These are phyloP conservation scores for Aspergillus neoniger DNA, from an alignment of 2,329 filamentous ascomycete genomes.

Conservation along the genomic window DNA sequence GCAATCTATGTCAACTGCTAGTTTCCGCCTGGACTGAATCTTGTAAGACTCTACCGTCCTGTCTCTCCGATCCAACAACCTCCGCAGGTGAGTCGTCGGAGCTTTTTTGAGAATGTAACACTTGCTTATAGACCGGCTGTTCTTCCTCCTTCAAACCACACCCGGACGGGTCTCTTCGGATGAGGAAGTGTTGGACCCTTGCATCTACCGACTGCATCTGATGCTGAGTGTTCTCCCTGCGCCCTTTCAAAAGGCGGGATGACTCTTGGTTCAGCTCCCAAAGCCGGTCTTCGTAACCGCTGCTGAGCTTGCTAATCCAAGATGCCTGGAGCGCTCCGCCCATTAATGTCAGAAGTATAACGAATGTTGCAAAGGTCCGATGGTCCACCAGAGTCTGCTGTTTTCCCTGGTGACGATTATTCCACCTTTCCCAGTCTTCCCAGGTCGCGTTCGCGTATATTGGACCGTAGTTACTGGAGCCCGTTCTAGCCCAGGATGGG, in stretches of 20 bases:
- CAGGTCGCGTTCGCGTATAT: conserved; percentile 82
- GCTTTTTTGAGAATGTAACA: conserved; percentile 7
- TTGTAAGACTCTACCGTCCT: neutral
- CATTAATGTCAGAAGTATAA: conserved; percentile 68
- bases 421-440: conserved; percentile 95
- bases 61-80: neutral
- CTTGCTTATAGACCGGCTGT: conserved; percentile 41
- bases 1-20: neutral
- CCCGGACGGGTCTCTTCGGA: conserved; percentile 64
- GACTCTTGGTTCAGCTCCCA: conserved; percentile 67
- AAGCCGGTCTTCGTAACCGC: conserved; percentile 65
- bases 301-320: conserved; percentile 64
- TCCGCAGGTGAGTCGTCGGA: neutral
- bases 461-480: conserved; percentile 36
- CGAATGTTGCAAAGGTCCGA: conserved; percentile 71
- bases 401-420: conserved; percentile 54
- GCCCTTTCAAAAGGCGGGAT: conserved; percentile 57
- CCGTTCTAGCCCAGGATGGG: conserved; percentile 23
- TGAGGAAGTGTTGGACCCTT: conserved; percentile 75
- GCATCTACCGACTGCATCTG: conserved; percentile 55
- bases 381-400: conserved; percentile 68
- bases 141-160: conserved; percentile 49
- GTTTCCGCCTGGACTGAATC: neutral
- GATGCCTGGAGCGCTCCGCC: conserved; percentile 73
- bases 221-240: conserved; percentile 54